Evolutionary conservation across 768 basidiomycete species (phyloP).

Genomic region (Boletus sp.): DNA sequence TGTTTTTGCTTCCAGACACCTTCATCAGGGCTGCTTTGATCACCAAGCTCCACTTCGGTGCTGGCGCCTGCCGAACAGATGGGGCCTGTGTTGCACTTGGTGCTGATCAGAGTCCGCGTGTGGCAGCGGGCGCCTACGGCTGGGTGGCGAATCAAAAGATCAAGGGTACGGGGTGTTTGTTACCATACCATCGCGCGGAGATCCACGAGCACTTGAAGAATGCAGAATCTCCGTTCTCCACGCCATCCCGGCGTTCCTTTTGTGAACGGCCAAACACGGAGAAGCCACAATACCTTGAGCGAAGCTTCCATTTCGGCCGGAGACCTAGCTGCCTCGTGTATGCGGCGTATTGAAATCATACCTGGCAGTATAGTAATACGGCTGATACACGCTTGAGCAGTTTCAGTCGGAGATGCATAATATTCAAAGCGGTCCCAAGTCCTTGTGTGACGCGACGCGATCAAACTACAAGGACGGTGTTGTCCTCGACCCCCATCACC

Average conservation of each 20-base stretch:
- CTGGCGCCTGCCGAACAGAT: neutral
- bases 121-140: neutral
- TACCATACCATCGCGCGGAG: neutral
- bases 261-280: neutral
- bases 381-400: neutral
- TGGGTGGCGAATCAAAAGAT: neutral
- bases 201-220: neutral
- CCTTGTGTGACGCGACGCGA: no score
- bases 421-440: neutral
- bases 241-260: neutral
- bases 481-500: no score
- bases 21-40: neutral
- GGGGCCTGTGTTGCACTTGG: neutral
- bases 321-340: constrained; percentile 4
- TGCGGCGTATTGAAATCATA: neutral
- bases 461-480: no score
- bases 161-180: neutral
- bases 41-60: neutral
- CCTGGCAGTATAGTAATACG: neutral
- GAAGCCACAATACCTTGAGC: neutral
- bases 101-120: constrained; percentile 2
- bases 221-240: constrained; percentile 6
- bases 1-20: neutral
- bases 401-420: neutral
- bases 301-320: constrained; percentile 10